Evolutionary conservation across 1,284 basidiomycete species (phyloP), one percentile per base, ranked within the genome.

Genomic region (Malassezia sympodialis): DNA sequence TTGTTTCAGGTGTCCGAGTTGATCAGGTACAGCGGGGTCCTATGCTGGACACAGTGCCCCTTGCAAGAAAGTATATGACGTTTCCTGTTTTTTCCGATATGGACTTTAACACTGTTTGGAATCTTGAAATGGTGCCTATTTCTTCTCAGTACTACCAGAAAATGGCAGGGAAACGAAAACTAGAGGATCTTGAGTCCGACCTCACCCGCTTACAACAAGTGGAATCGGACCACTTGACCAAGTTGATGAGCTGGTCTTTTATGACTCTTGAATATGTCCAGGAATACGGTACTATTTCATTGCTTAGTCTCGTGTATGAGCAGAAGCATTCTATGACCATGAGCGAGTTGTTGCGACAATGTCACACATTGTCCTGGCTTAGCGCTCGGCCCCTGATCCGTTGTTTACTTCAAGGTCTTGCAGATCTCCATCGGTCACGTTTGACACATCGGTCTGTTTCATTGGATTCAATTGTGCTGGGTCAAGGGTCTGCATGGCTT

Each of bases 121-220:
- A 59, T 30, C 51, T 74, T 11, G 66, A 73, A 31, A 50, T 61
- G 44, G 68, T 59, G 32, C 54, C 59, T 32, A 68, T 73, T 43
- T 61, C 59, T 0, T 62, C 67, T 24, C 48, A 53, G 4, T 63
- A 72, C 45, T 74, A 70, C 45, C 59, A 57, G 19, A 59, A 58
- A 19, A 59, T 51, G 24, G 53, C 56, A 19, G 72, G 71, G 3
- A 62, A 64, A 42, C 56, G 65, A 21, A 72, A 71, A 49, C 47
- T 75, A 4, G 66, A 70, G 39, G 72, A 74, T 40, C 58, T 74
- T 17, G 72, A 72, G 42, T 53, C 48, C 17, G 69, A 72, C 39
- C 56, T 75, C 11, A 62, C 62, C 17, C 59, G 59, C 48, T 52
- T 74, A 24, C 46, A 60, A 44, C 55, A 58, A 19, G 46, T 74